phyloP scores from a whole-genome alignment of 2,329 filamentous ascomycete species.

The Penicillium brevicompactum region DNA sequence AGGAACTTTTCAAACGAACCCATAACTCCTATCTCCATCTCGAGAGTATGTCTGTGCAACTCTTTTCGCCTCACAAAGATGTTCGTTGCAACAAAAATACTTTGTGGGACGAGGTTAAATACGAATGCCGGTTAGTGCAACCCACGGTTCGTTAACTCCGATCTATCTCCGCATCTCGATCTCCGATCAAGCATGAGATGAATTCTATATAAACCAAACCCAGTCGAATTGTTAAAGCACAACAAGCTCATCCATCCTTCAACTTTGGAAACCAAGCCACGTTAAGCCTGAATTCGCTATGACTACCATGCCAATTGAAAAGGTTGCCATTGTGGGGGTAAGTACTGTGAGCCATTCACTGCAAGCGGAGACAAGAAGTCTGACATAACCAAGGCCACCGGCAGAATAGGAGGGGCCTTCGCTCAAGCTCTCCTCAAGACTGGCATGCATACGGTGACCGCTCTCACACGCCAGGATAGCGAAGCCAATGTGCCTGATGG shows the following conservation, averaged over 20 bases:
- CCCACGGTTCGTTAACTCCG: not conserved
- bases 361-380: not conserved
- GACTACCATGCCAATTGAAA: constrained; percentile 25
- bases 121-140: not conserved
- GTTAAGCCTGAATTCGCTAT: not conserved
- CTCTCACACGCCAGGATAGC: constrained; percentile 50
- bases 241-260: too few species aligned
- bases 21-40: not conserved
- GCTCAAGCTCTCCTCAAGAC: constrained; percentile 45
- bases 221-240: too few species aligned
- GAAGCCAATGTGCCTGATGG: constrained; percentile 45
- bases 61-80: too few species aligned
- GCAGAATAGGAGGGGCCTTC: constrained; percentile 33
- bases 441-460: constrained; percentile 55
- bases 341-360: not conserved
- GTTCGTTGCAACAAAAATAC: not conserved
- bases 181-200: not conserved
- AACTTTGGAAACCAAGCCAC: too few species aligned
- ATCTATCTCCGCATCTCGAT: not conserved
- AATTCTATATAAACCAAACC: not conserved
- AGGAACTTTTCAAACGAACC: not conserved
- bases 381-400: constrained; percentile 32
- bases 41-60: too few species aligned
- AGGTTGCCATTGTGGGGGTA: constrained; percentile 43
- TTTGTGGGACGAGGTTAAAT: not conserved